Conservation (phyloP, 208 protist genomes). For the Leishmania amazonensis region DNA sequence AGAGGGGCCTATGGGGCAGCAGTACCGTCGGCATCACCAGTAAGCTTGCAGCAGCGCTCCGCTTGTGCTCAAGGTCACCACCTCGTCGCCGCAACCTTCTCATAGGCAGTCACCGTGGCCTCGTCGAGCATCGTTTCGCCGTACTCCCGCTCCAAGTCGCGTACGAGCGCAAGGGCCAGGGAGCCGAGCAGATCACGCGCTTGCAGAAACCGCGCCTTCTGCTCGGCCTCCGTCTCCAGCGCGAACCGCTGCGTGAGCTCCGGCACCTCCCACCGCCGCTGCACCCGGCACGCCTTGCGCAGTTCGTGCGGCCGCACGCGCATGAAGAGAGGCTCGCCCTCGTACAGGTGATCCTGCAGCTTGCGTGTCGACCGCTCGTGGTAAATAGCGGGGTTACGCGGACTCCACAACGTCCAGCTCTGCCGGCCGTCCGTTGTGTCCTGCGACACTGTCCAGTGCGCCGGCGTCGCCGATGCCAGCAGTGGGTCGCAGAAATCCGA, state of each 20-base stretch:
- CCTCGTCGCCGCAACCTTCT: neutral
- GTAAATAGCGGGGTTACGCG: slow-evolving; percentile 81
- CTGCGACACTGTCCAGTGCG: slow-evolving; percentile 71
- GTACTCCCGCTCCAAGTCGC: slow-evolving; percentile 63
- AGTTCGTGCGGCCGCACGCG: slow-evolving; percentile 37
- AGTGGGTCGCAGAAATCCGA: slow-evolving; percentile 29
- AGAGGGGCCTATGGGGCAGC: neutral
- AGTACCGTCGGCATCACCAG: neutral
- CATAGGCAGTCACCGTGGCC: slow-evolving; percentile 7
- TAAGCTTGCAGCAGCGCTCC: neutral
- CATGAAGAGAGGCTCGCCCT: slow-evolving; percentile 88
- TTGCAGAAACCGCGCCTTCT: slow-evolving; percentile 43
- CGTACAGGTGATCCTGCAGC: slow-evolving; percentile 88
- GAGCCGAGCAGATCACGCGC: slow-evolving; percentile 49
- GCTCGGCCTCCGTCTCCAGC: slow-evolving; percentile 52
- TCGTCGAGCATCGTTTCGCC: slow-evolving; percentile 48
- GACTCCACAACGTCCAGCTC: slow-evolving; percentile 80
- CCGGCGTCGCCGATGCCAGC: slow-evolving; percentile 58
- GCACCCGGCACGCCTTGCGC: slow-evolving; percentile 46
- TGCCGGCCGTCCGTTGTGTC: slow-evolving; percentile 71
- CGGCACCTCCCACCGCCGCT: slow-evolving; percentile 78
- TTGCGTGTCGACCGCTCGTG: slow-evolving; percentile 78
- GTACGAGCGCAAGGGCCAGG: slow-evolving; percentile 45
- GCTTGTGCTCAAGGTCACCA: neutral
- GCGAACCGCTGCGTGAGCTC: slow-evolving; percentile 54